Evolutionary conservation across 164 flowering plant species (phyloP).

Genomic region (Litsea cubeba): DNA sequence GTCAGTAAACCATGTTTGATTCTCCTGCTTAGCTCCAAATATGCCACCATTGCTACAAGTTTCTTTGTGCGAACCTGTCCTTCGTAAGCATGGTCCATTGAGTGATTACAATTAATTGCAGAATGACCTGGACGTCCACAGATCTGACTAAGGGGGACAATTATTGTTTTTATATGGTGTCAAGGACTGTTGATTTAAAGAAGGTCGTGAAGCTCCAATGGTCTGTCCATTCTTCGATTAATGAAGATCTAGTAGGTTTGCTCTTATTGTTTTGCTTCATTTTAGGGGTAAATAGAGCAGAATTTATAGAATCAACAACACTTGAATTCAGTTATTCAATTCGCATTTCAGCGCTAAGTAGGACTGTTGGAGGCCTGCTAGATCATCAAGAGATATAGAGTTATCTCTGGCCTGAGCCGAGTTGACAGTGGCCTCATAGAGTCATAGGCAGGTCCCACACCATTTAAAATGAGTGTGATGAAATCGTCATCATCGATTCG

Average conservation of each 20-base stretch:
- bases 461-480: neutral
- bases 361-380: neutral
- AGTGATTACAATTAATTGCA: neutral
- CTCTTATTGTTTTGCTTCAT: neutral
- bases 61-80: neutral
- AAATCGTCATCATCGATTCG: neutral
- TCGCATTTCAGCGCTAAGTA: neutral
- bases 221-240: neutral
- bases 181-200: neutral
- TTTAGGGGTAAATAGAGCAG: neutral
- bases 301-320: neutral
- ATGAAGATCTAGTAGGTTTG: neutral
- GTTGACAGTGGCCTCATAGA: neutral
- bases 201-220: neutral
- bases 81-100: neutral
- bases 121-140: neutral
- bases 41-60: neutral
- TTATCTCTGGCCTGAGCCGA: too few relatives aligned
- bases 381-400: neutral
- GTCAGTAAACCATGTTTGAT: neutral
- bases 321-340: neutral
- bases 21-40: neutral
- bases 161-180: neutral
- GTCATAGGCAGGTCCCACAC: neutral
- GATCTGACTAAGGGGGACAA: neutral